Conservation (phyloP, 1,139 yeast species). For the Zygosaccharomyces sapae region DNA sequence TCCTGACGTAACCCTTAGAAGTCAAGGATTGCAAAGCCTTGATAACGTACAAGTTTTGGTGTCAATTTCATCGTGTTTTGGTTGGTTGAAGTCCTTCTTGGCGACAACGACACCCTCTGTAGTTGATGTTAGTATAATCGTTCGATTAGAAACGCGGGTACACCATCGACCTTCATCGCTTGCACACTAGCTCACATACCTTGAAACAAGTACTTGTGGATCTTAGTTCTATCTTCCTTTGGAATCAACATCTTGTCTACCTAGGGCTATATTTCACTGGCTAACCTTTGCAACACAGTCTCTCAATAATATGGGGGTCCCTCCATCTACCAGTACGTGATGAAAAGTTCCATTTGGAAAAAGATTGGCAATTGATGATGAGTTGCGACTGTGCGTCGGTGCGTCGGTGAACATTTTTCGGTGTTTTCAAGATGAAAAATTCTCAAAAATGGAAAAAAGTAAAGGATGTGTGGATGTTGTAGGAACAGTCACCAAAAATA, state of each 20-base stretch:
- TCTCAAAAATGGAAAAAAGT: not conserved
- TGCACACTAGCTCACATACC: constrained; percentile 53
- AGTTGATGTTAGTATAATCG: not conserved
- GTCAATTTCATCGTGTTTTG: constrained; percentile 96
- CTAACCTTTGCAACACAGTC: constrained; percentile 8
- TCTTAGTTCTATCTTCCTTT: constrained; percentile 99
- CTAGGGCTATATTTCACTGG: constrained; percentile 21
- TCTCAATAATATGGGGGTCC: constrained; percentile 3
- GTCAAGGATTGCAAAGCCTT: constrained; percentile 99
- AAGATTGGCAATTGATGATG: constrained; percentile 3
- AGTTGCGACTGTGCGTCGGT: constrained; percentile 4
- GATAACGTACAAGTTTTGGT: constrained; percentile 97
- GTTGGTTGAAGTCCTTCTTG: constrained; percentile 97
- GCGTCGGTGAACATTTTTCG: not conserved
- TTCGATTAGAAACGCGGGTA: not conserved
- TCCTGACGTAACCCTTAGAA: constrained; percentile 98
- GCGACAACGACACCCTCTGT: constrained; percentile 99
- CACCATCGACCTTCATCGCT: not conserved
- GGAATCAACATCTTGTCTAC: constrained; percentile 88
- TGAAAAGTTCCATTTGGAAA: constrained; percentile 6
- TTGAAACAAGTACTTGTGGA: constrained; percentile 98
- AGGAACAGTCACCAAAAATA: not conserved
- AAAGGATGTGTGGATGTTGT: not conserved
- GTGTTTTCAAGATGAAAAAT: not conserved
- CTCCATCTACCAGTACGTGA: not conserved